Evolutionary conservation across 768 basidiomycete genomes (phyloP).

Genomic region (Auriscalpium orientale): DNA sequence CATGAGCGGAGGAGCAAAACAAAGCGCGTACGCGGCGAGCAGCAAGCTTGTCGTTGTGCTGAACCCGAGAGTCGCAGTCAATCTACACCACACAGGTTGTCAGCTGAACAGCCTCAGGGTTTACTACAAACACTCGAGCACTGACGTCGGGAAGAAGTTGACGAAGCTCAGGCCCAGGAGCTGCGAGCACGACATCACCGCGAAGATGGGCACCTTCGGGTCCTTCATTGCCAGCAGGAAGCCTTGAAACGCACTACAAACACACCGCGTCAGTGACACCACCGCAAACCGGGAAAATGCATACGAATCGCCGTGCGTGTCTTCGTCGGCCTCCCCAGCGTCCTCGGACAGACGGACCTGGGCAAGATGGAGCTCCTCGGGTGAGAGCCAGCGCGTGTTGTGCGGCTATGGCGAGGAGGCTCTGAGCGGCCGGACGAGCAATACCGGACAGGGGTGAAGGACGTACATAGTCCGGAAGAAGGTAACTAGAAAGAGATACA

Average conservation of each 20-base stretch:
- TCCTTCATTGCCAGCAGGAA: constrained; percentile 51
- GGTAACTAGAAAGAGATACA: constrained; percentile 31
- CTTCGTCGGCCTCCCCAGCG: constrained; percentile 58
- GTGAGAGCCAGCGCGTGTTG: constrained; percentile 54
- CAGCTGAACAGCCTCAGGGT: not conserved
- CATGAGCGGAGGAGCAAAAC: not conserved
- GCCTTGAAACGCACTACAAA: constrained; percentile 38
- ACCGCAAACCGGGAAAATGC: constrained; percentile 15
- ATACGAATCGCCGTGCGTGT: constrained; percentile 50
- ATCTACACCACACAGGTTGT: constrained; percentile 21
- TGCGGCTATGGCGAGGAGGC: constrained; percentile 32
- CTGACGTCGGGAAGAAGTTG: constrained; percentile 51
- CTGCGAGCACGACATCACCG: constrained; percentile 42
- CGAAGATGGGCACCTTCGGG: constrained; percentile 45
- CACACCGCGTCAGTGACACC: too few relatives aligned
- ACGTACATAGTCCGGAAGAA: constrained; percentile 52
- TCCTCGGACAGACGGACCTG: constrained; percentile 62
- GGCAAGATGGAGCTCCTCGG: constrained; percentile 46
- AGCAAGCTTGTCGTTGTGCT: constrained; percentile 51
- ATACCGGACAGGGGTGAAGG: not conserved
- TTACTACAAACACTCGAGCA: not conserved
- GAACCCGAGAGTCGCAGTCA: constrained; percentile 56
- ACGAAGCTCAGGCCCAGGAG: constrained; percentile 51
- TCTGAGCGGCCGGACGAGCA: not conserved
- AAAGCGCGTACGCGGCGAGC: constrained; percentile 43